phyloP scores from a whole-genome alignment of 2,329 filamentous ascomycete species.

The Botryotinia convoluta region DNA sequence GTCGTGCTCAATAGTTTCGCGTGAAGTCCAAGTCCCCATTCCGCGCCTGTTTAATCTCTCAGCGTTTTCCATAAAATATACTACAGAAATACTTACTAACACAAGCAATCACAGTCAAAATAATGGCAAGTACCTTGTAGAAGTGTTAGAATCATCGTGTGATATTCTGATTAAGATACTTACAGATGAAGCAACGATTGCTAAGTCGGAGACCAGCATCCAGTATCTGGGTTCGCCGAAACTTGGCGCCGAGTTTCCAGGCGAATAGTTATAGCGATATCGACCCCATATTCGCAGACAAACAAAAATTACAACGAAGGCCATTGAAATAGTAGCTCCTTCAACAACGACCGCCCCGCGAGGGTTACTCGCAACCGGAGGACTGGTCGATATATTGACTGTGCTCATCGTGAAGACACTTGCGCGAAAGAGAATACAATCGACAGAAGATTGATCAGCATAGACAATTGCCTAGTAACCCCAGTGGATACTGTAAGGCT shows the following conservation, averaged over 20 bases:
- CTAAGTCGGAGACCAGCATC: conserved; percentile 21
- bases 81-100: background rate
- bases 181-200: conserved; percentile 21
- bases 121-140: conserved; percentile 1
- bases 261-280: conserved; percentile 15
- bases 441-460: conserved; percentile 1
- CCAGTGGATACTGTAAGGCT: background rate
- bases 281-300: conserved; percentile 23
- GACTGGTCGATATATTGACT: conserved; percentile 17
- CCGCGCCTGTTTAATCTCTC: background rate
- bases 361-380: conserved; percentile 13
- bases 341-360: conserved; percentile 14
- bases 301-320: conserved; percentile 20
- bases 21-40: conserved; percentile 17
- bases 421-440: background rate
- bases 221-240: conserved; percentile 20
- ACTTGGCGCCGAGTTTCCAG: conserved; percentile 1
- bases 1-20: background rate
- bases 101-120: conserved; percentile 10
- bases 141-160: background rate
- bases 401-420: conserved; percentile 5
- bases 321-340: conserved; percentile 11
- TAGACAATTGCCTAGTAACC: background rate
- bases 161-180: background rate
- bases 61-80: background rate